Evolutionary conservation across 129 eudicot genomes (phyloP), one percentile per base, ranked within the genome.

Genomic region (Chrysanthemum lavandulifolium): DNA sequence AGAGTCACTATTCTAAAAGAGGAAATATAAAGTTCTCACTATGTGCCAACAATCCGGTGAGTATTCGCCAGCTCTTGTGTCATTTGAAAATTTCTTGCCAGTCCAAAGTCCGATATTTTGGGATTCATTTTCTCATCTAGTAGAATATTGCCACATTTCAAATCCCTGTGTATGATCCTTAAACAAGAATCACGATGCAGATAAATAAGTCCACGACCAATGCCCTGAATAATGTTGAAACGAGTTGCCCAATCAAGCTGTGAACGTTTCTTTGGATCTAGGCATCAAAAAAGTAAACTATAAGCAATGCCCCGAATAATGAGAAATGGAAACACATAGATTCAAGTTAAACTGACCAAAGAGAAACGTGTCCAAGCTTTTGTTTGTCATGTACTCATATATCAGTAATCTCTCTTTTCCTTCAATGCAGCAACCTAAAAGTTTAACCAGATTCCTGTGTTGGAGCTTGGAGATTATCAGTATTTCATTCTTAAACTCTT

Each of bases 51-150:
- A 70, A 78, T 45, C 15, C 76, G 65, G 1, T 23, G 81, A 19
- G 81, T 78, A 33, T 78, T 78, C 2, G 73, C 75, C 6, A 66
- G 76, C 58, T 70, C 81, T 82, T 82, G 79, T 67, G 81, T 62
- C 40, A 31, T 55, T 59, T 65, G 62, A 69, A 82, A 78, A 18
- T 59, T 76, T 12, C 78, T 60, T 63, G 83, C 75, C 78, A 82
- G 55, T n/a, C 86, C 83, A 70, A 82, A 82, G 61, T 78, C 83
- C 29, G 86, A 78, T 45, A 82, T 82, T 61, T 82, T 78, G 15
- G 83, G 80, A 57, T 82, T 82, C 83, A 82, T 69, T 4, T 75
- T 25, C 29, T 78, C 73, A 63, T 82, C 86, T 9, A 82, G 18
- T 23, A 81, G 67, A 29, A 81, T 61, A 59, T 81, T 76, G 61